Conservation (phyloP, 192 early-diverging fungal genomes). For the Coemansia sp. region DNA sequence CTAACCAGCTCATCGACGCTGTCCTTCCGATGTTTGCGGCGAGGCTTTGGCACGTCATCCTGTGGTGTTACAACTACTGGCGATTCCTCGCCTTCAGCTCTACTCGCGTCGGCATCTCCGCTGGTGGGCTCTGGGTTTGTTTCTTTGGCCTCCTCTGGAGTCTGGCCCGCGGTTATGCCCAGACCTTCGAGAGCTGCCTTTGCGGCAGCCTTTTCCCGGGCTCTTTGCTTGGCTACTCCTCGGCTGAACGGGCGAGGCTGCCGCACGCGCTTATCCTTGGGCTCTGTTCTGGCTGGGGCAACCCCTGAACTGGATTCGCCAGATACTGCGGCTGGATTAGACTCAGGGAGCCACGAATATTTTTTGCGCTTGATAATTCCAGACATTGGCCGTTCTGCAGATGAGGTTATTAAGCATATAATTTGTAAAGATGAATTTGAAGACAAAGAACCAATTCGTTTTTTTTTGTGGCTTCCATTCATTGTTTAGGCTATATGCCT, state of each 20-base stretch:
- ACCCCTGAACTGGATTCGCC: slow-evolving; percentile 23
- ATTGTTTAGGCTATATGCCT: background rate
- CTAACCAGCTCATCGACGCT: slow-evolving; percentile 57
- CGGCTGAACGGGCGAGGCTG: slow-evolving; percentile 10
- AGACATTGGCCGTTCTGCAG: slow-evolving; percentile 26
- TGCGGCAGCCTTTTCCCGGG: slow-evolving; percentile 14
- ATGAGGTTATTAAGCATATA: background rate
- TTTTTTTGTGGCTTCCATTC: background rate
- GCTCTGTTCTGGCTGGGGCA: slow-evolving; percentile 17
- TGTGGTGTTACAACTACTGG: background rate
- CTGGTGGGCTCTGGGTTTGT: background rate
- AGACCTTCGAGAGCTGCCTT: background rate
- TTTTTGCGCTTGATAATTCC: slow-evolving; percentile 50
- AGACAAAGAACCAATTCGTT: background rate
- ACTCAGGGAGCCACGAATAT: slow-evolving; percentile 57
- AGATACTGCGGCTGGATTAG: slow-evolving; percentile 51
- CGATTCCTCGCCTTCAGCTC: background rate
- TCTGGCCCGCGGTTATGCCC: background rate
- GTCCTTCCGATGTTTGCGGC: slow-evolving; percentile 45
- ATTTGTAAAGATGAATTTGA: background rate
- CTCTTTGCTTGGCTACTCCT: slow-evolving; percentile 14
- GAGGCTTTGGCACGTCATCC: background rate
- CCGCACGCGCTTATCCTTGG: slow-evolving; percentile 25
- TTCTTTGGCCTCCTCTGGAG: background rate
- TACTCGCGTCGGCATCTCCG: background rate